phyloP scores from a whole-genome alignment of 2,329 filamentous ascomycete genomes.

The Madurella fahalii region DNA sequence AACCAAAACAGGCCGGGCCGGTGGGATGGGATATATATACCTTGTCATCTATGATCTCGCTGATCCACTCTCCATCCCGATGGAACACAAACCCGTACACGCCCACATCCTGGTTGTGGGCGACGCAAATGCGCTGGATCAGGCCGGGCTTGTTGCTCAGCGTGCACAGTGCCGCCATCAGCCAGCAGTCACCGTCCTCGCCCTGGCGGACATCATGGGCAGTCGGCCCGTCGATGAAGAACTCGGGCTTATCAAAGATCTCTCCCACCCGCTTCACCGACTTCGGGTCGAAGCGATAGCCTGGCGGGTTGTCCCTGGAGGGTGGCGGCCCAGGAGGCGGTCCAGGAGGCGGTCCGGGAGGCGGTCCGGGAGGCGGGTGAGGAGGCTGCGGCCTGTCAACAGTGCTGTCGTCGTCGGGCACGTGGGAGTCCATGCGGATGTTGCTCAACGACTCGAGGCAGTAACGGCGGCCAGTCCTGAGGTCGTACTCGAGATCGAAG shows the following conservation, averaged over 20 bases:
- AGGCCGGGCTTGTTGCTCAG: slow-evolving; percentile 68
- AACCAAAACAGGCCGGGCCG: neutral
- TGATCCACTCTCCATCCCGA: slow-evolving; percentile 71
- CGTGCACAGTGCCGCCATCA: slow-evolving; percentile 75
- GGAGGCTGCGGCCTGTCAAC: too few relatives aligned
- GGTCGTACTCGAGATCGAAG: slow-evolving; percentile 77
- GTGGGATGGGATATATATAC: too few relatives aligned
- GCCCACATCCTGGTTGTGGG: slow-evolving; percentile 66
- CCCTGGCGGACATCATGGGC: slow-evolving; percentile 78
- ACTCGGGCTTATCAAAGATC: slow-evolving; percentile 71
- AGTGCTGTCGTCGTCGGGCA: slow-evolving; percentile 4
- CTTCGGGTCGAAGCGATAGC: slow-evolving; percentile 38
- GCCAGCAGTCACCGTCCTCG: slow-evolving; percentile 77
- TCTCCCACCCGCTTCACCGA: slow-evolving; percentile 67
- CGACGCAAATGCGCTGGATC: slow-evolving; percentile 71
- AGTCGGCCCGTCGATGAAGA: slow-evolving; percentile 73
- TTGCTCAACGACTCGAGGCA: slow-evolving; percentile 46
- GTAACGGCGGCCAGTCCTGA: slow-evolving; percentile 55
- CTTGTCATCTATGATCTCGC: slow-evolving; percentile 55
- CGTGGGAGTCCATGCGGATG: slow-evolving; percentile 2
- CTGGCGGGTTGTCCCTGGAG: slow-evolving; percentile 15
- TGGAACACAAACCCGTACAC: slow-evolving; percentile 86
- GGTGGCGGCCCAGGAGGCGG: neutral
- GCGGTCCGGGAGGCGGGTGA: neutral
- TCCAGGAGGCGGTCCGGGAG: too few relatives aligned